Percentiles rank a stretch among this genome's conserved stretches.
Evolutionary conservation across 148 eudicot species (phyloP).

Genomic region (Vaccinium corymbosum): DNA sequence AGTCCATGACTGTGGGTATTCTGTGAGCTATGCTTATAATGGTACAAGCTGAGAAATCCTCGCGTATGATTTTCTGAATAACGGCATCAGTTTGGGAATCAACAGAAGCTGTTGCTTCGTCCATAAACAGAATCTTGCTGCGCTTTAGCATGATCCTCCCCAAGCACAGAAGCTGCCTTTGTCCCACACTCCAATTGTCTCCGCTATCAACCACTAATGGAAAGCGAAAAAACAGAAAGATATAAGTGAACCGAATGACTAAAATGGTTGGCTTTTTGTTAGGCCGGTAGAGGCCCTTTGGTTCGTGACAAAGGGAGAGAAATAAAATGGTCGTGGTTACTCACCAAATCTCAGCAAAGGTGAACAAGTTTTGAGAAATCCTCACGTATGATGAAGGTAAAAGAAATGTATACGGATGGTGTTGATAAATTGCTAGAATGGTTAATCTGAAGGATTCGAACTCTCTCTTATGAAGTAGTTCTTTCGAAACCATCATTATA

Average conservation of each 20-base stretch:
- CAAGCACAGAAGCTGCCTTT: constrained; percentile 45
- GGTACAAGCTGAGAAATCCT: constrained; percentile 41
- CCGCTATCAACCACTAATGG: constrained; percentile 37
- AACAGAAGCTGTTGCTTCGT: constrained; percentile 55
- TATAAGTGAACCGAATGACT: background rate
- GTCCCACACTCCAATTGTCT: constrained; percentile 53
- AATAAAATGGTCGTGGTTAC: background rate
- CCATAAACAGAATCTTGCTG: constrained; percentile 40
- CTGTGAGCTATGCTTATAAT: constrained; percentile 50
- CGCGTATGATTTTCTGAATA: constrained; percentile 36
- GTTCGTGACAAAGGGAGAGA: background rate
- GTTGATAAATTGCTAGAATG: too few species aligned
- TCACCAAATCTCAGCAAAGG: background rate
- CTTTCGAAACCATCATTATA: too few species aligned
- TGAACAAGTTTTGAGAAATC: too few species aligned
- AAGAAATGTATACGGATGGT: too few species aligned
- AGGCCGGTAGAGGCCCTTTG: background rate
- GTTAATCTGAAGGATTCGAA: too few species aligned
- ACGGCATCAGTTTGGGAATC: constrained; percentile 47
- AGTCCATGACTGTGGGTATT: constrained; percentile 49
- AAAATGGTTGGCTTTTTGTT: background rate
- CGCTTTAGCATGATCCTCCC: constrained; percentile 44
- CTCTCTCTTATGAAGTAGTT: too few species aligned
- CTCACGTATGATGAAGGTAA: too few species aligned
- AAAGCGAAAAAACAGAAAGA: background rate